These are phyloP conservation scores for Amylostereum chailletii DNA, from an alignment of 1,284 basidiomycete species.

Conservation along the genomic window DNA sequence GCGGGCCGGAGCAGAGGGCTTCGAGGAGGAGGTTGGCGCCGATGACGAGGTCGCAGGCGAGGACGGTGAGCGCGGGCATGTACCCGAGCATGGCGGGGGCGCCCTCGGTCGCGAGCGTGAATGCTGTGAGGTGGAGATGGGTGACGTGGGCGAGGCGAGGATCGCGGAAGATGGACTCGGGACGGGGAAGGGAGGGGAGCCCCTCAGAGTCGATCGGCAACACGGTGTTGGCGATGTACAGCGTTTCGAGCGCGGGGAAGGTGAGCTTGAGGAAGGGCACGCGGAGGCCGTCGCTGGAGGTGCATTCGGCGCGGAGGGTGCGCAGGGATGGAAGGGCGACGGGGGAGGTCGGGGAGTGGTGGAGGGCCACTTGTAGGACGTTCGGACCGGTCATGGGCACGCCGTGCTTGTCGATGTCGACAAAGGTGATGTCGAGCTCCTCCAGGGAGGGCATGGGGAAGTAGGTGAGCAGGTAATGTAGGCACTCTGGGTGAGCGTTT, in stretches of 20 bases:
- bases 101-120: constrained; percentile 18
- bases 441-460: constrained; percentile 25
- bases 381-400: constrained; percentile 11
- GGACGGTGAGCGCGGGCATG: constrained; percentile 26
- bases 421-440: constrained; percentile 28
- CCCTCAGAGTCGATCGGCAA: not conserved
- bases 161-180: constrained; percentile 33
- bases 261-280: constrained; percentile 31
- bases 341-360: constrained; percentile 15
- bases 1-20: constrained; percentile 21
- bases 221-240: constrained; percentile 28
- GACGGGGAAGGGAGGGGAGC: constrained; percentile 20
- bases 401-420: constrained; percentile 13
- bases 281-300: constrained; percentile 27
- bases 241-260: constrained; percentile 32
- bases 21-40: constrained; percentile 19
- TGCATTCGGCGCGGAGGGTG: constrained; percentile 32
- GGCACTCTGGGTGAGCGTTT: constrained; percentile 24
- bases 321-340: constrained; percentile 24
- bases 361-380: constrained; percentile 11
- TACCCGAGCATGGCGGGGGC: constrained; percentile 27
- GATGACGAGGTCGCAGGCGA: constrained; percentile 26
- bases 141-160: constrained; percentile 29
- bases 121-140: constrained; percentile 25
- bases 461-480: constrained; percentile 27